Evolutionary conservation across 169 alveolate genomes (phyloP).

Genomic region (Babesia sp.): DNA sequence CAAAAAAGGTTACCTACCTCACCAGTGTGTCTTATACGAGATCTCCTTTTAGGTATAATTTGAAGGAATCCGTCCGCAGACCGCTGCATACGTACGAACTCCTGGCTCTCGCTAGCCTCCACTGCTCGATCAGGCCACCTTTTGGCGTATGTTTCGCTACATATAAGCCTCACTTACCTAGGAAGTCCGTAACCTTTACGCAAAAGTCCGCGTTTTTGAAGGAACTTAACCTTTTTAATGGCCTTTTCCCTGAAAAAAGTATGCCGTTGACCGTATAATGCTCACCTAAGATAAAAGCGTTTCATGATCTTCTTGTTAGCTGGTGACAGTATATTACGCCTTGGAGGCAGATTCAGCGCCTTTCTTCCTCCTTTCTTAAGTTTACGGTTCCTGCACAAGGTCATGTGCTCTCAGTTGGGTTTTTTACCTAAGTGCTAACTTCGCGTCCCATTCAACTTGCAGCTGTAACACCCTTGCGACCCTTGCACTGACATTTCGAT

Average conservation of each 20-base stretch:
- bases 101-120: conserved; percentile 67
- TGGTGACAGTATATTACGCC: conserved; percentile 53
- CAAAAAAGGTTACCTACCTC: conserved; percentile 9
- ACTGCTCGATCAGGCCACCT: conserved; percentile 63
- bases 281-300: conserved; percentile 45
- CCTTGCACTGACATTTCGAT: conserved; percentile 48
- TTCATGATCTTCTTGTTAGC: conserved; percentile 49
- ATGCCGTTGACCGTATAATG: neutral
- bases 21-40: conserved; percentile 7
- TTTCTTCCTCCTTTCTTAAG: conserved; percentile 34
- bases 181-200: conserved; percentile 50
- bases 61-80: conserved; percentile 68
- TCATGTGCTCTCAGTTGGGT: neutral
- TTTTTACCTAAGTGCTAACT: conserved; percentile 14
- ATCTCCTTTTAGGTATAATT: conserved; percentile 55
- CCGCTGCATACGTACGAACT: conserved; percentile 58
- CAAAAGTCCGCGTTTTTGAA: conserved; percentile 49
- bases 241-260: conserved; percentile 53
- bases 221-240: conserved; percentile 48
- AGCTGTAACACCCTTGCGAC: conserved; percentile 37
- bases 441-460: conserved; percentile 48
- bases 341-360: conserved; percentile 44
- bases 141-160: neutral
- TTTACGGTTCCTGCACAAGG: conserved; percentile 13
- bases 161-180: conserved; percentile 6